Percentiles rank a stretch among this genome's conserved stretches.
Evolutionary conservation across 2,329 filamentous ascomycete species (phyloP).

Genomic region (Penicillium sp.): DNA sequence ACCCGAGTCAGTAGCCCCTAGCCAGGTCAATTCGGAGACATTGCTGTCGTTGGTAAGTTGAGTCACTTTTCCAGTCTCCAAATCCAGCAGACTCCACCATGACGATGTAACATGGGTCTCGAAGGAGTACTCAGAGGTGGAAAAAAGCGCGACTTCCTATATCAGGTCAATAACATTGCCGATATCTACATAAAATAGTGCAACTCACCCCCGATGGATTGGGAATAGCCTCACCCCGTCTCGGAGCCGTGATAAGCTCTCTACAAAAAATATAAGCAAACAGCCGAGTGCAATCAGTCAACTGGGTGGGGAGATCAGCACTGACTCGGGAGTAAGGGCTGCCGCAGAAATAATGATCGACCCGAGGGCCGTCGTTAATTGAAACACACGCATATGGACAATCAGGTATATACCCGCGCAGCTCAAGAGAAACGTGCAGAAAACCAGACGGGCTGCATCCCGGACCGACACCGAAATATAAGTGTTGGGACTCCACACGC

Average conservation of each 20-base stretch:
- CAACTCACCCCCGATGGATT: constrained; percentile 42
- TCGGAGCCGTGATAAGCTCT: constrained; percentile 39
- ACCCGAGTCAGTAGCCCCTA: constrained; percentile 64
- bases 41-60: constrained; percentile 64
- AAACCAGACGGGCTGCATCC: not conserved
- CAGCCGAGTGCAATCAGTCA: not conserved
- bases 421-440: constrained; percentile 5
- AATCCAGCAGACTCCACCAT: constrained; percentile 69
- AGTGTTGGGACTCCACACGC: not conserved
- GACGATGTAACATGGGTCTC: constrained; percentile 64
- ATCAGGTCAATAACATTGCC: not conserved
- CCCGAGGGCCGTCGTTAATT: constrained; percentile 28
- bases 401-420: constrained; percentile 7
- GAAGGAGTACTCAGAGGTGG: constrained; percentile 77
- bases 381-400: constrained; percentile 26
- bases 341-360: constrained; percentile 24
- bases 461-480: not conserved
- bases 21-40: constrained; percentile 73
- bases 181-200: not conserved
- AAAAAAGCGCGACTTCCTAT: constrained; percentile 48
- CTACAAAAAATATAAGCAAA: constrained; percentile 20
- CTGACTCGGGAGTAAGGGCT: constrained; percentile 34
- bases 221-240: constrained; percentile 38
- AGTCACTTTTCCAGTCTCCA: constrained; percentile 64
- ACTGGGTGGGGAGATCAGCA: not conserved